phyloP scores from a whole-genome alignment of 2,329 filamentous ascomycete genomes.

The Aspergillus fischeri region DNA sequence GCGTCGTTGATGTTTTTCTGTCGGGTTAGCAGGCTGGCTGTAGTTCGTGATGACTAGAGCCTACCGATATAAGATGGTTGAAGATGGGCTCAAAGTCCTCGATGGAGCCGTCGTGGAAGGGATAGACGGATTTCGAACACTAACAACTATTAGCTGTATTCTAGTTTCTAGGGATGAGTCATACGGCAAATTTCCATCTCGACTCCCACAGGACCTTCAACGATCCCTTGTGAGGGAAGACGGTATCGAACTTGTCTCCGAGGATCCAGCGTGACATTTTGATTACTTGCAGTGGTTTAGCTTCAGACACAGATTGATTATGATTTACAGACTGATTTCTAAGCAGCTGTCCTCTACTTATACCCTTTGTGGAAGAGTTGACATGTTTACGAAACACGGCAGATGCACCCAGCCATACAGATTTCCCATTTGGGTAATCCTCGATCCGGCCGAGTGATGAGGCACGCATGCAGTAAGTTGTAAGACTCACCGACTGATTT shows the following conservation, averaged over 20 bases:
- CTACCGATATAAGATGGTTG: constrained; percentile 55
- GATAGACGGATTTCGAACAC: constrained; percentile 62
- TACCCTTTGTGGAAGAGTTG: neutral
- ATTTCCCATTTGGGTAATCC: neutral
- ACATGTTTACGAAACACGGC: neutral
- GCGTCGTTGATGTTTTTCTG: constrained; percentile 61
- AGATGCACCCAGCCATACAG: neutral
- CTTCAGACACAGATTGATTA: neutral
- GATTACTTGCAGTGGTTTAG: neutral
- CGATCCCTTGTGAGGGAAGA: constrained; percentile 55
- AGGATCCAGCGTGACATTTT: constrained; percentile 32
- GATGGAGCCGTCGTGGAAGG: constrained; percentile 68
- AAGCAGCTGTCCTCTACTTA: neutral
- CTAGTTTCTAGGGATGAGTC: constrained; percentile 15
- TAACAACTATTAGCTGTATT: constrained; percentile 12
- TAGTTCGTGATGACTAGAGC: constrained; percentile 8
- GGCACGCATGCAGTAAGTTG: neutral
- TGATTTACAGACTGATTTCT: neutral
- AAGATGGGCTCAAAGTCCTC: constrained; percentile 69
- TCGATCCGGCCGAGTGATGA: neutral
- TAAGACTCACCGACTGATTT: neutral
- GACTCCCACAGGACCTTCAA: constrained; percentile 67
- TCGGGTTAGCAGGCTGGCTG: neutral
- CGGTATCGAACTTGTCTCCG: constrained; percentile 45
- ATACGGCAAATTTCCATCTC: constrained; percentile 67